Evolutionary conservation across 2,329 filamentous ascomycete species (phyloP).

Genomic region (Rhynchosporium secalis): DNA sequence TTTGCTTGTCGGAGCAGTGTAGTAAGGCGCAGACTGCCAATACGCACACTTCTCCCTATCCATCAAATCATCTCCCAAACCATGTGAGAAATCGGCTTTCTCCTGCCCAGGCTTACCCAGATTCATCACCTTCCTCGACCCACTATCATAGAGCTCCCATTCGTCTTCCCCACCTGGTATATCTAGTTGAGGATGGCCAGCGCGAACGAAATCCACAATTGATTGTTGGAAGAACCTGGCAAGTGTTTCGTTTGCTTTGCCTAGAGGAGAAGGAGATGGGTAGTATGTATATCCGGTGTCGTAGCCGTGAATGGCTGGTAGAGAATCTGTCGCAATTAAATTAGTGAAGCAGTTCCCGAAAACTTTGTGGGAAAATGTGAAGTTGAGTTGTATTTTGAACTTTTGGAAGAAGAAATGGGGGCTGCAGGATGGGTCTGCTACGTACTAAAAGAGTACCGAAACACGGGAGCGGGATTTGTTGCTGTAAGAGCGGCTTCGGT

Average conservation of each 20-base stretch:
- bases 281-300: constrained; percentile 13
- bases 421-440: too few relatives aligned
- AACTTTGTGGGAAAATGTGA: too few relatives aligned
- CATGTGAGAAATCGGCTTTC: neutral
- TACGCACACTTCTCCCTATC: constrained; percentile 2
- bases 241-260: neutral
- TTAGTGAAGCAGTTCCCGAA: too few relatives aligned
- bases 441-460: constrained; percentile 6
- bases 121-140: neutral
- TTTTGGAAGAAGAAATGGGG: too few relatives aligned
- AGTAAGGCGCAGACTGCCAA: constrained; percentile 15
- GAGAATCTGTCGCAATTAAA: neutral
- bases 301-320: constrained; percentile 12
- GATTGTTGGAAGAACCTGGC: constrained; percentile 1
- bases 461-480: neutral
- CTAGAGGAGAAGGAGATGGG: neutral
- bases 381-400: too few relatives aligned
- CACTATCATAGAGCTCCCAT: neutral
- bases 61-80: neutral
- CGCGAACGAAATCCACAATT: constrained; percentile 4
- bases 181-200: neutral
- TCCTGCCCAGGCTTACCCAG: constrained; percentile 4
- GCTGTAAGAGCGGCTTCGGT: neutral
- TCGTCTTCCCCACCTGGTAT: neutral
- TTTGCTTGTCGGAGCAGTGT: neutral